Evolutionary conservation across 768 basidiomycete genomes (phyloP), one percentile per base, ranked within the genome.

Genomic region (Pulveroboletus sp.): DNA sequence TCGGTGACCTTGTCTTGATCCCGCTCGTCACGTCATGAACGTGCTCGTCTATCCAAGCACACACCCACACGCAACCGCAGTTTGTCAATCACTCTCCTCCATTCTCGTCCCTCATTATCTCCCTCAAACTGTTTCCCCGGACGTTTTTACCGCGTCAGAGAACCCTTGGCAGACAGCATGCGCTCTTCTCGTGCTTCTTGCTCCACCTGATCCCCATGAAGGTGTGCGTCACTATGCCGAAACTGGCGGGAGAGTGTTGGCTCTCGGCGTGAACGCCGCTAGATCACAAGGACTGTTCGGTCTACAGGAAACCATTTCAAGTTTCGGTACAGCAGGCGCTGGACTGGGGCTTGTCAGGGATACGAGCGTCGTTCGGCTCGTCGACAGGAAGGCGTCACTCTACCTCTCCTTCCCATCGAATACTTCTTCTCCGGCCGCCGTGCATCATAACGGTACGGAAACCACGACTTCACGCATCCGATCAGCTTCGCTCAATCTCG

Each of bases 171-270:
- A 79, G 31, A 61, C 71, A 6, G 76, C 78, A 10, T 94, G 91
- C 62, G 84, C 85, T 3, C 73, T 95, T 2, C 78, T 97, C 16
- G 85, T 93, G 43, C 70, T 95, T 82, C 89, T n/a, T 76, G 82
- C 48, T 78, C 78, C 41, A 17, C 76, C 67, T 9, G 63, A 73
- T 55, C 60, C 66, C 44, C 67, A 71, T 20, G 45, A 71, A 10
- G 63, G 75, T 2, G 80, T 93, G 41, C 72, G 71, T 43, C 72
- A 72, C 4, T 95, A 80, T 54, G 78, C 87, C 7, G 73, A 80
- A 34, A 56, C 68, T 7, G 92, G 93, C 0, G 93, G 93, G 2
- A 70, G 70, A n/a, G 78, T 85, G 55, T 69, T 93, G 5, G 82
- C 81, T 3, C 71, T 93, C 12, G 82, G 83, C 40, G 78, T 79